Conservation (phyloP, 257 asterid genomes). For the Primulina huaijiensis region DNA sequence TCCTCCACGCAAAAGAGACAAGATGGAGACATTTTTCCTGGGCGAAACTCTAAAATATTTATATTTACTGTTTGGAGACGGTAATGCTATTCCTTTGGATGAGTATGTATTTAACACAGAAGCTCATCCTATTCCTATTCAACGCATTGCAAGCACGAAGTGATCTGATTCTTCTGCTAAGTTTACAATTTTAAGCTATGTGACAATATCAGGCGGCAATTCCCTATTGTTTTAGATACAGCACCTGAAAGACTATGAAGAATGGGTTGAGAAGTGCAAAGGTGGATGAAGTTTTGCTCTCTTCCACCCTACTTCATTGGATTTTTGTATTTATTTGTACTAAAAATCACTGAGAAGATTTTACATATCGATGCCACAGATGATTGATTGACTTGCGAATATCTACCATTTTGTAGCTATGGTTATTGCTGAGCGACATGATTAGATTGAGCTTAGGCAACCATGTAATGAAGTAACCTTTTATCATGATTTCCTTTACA, state of each 20-base stretch:
- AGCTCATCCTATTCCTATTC: constrained; percentile 92
- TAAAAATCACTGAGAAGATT: constrained; percentile 21
- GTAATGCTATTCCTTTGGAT: constrained; percentile 62
- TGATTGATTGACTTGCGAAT: constrained; percentile 18
- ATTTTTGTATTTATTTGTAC: constrained; percentile 29
- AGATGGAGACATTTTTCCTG: constrained; percentile 93
- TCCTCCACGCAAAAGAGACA: constrained; percentile 85
- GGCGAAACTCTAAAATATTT: constrained; percentile 92
- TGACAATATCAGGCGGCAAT: constrained; percentile 16
- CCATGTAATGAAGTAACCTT: constrained; percentile 28
- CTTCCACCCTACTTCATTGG: constrained; percentile 18
- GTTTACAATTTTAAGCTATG: constrained; percentile 23
- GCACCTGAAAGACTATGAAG: constrained; percentile 13
- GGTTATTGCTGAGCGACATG: constrained; percentile 24
- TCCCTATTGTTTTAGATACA: constrained; percentile 1
- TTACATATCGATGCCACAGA: constrained; percentile 22
- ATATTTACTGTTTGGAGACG: constrained; percentile 66
- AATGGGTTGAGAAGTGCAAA: constrained; percentile 24
- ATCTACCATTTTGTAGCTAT: constrained; percentile 8
- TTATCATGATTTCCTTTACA: constrained; percentile 24
- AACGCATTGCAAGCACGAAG: constrained; percentile 35
- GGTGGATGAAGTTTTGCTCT: constrained; percentile 20
- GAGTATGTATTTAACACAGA: constrained; percentile 88
- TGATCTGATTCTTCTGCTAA: constrained; percentile 24
- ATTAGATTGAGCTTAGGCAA: constrained; percentile 25